Evolutionary conservation across 495 filamentous ascomycete genomes (phyloP).

Genomic region (Thozetella sp.): DNA sequence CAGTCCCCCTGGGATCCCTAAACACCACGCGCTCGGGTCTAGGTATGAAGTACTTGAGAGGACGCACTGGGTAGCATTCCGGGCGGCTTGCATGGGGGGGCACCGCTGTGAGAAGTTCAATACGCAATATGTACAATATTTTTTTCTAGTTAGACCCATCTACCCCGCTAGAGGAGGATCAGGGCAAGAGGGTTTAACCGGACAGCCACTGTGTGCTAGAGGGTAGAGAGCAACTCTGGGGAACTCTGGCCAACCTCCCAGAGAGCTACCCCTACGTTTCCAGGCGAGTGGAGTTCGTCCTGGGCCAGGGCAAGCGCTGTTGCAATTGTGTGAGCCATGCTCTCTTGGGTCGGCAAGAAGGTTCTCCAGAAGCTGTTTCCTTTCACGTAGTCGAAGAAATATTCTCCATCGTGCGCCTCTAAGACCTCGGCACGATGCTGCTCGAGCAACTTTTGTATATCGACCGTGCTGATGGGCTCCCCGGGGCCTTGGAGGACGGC

Average conservation of each 20-base stretch:
- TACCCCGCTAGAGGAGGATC: no score
- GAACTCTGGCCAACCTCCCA: conserved; percentile 6
- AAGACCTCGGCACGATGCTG: not conserved
- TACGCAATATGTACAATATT: no score
- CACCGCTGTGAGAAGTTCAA: no score
- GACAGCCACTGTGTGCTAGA: no score
- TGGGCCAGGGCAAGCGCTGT: not conserved
- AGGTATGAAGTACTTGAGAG: no score
- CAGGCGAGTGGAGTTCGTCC: not conserved
- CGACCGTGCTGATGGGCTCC: conserved; percentile 3
- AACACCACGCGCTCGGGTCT: no score
- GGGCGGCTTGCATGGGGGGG: no score
- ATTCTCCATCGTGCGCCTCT: not conserved
- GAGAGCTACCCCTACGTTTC: not conserved
- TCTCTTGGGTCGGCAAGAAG: not conserved
- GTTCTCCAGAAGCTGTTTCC: not conserved
- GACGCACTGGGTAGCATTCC: no score
- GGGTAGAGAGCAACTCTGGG: not conserved
- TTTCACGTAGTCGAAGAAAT: not conserved
- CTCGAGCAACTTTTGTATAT: not conserved
- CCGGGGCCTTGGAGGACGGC: not conserved
- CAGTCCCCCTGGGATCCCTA: conserved; percentile 14
- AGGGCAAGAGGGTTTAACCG: no score
- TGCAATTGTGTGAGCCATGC: not conserved
- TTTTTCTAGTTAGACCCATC: no score